Evolutionary conservation across 139 green algal species (phyloP), one percentile per base, ranked within the genome.

Genomic region (Medakamo hakoo): DNA sequence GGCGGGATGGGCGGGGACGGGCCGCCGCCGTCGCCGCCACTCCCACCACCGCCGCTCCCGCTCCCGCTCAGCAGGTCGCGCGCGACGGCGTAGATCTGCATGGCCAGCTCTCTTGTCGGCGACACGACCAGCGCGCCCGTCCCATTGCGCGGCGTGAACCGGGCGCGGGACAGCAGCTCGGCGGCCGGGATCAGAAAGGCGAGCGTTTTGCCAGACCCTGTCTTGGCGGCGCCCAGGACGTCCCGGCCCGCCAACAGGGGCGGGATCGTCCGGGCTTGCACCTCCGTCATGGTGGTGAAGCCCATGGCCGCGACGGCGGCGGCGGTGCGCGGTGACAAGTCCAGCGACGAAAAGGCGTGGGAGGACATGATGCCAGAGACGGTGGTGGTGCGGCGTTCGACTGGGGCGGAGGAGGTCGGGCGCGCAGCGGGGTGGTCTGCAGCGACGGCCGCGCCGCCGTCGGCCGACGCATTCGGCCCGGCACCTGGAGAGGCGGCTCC

Each of bases 181-280:
- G 86, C 68, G 25, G 71, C 78, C 9, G 93, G 93, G 28, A 99
- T 86, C 25, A 99, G 77, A 65, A 98, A 99, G 2, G 93, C 92
- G 9, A 99, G 78, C 24, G 93, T 98, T 79, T 99, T 99, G 56
- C 93, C 93, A n/a, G 84, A 94, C 4, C 93, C 91, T 85, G 93
- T 99, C 24, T 90, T 80, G 14, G 93, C 93, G 3, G 92, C 90
- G 3, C 86, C 93, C 60, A 99, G 82, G 52, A 99, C 79, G 67
- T 99, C 93, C 22, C 83, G 68, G 1, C 93, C 93, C 9, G 82
- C 73, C 59, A 99, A 77, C 55, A 96, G 76, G 19, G 82, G 84
- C 0, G 92, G 92, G 21, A 99, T 94, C 32, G 84, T 93, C 28
- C 88, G 73, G 31, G 93, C 92, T 74, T 99, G 93, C 30, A 99